Evolutionary conservation across 306 rosid species (phyloP), one percentile per base, ranked within the genome.

Genomic region (Purshia tridentata): DNA sequence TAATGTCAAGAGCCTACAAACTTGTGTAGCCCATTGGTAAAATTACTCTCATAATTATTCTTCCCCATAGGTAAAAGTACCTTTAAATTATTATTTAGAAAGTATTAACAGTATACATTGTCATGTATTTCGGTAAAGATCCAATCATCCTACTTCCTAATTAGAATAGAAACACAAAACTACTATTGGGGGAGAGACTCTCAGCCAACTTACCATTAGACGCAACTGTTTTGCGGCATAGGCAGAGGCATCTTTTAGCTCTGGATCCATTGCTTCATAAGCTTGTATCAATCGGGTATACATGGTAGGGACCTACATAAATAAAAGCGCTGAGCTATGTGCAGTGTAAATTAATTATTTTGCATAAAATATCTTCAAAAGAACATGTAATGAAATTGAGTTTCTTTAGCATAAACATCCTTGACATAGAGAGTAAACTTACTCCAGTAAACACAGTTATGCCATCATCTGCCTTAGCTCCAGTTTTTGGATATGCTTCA

Each of bases 371-470:
- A 65, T 29, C 35, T 29, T 29, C 35, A 29, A 29, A 3, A 29
- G 35, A 9, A 37, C 6, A 20, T 16, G 63, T 65, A 80, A 44
- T 5, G 47, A 44, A 44, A 73, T 35, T 55, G 69, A 46, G 13
- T 40, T 74, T 37, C 20, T 67, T 14, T 50, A 5, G 50, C 50
- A 73, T 40, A 63, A 20, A 39, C 65, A 50, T 42, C 39, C 47
- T 78, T 50, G 44, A 67, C 58, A 44, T 19, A 76, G 57, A 80
- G 51, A 67, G 49, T 58, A 67, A 13, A 82, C 97, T 85, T 88
- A 94, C 98, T 78, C 98, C 98, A 1, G 98, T 94, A 78, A 94
- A 94, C 9, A 89, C 85, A 23, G 96, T 89, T 72, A 85, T 80
- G 68, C 89, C 83, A 70, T 83, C 92, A 41, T 85, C 84, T 41